phyloP scores from a whole-genome alignment of 2,329 filamentous ascomycete genomes.

The Xylaria sp. region DNA sequence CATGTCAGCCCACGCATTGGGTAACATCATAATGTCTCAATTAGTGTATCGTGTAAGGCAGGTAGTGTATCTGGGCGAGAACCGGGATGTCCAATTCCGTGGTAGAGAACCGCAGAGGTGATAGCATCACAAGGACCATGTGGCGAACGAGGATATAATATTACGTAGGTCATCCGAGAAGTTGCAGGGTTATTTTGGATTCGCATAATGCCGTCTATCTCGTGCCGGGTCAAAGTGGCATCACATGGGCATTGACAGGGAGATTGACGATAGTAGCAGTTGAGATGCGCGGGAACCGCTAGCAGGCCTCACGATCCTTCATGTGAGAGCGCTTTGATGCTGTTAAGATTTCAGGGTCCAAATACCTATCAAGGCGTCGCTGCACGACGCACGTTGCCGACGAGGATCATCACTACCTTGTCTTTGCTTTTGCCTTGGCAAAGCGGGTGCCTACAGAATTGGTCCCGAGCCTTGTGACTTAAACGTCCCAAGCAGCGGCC shows the following conservation, averaged over 20 bases:
- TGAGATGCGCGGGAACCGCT: constrained; percentile 11
- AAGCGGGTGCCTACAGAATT: constrained; percentile 6
- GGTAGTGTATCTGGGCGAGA: background rate
- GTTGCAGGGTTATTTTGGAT: background rate
- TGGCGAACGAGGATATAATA: background rate
- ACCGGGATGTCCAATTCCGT: background rate
- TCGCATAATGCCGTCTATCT: background rate
- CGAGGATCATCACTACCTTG: constrained; percentile 11
- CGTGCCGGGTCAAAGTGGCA: background rate
- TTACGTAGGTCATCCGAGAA: background rate
- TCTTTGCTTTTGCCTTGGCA: constrained; percentile 21
- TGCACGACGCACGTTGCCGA: constrained; percentile 19
- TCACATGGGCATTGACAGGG: background rate
- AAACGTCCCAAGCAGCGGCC: constrained; percentile 15
- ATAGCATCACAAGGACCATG: constrained; percentile 3
- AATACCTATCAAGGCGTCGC: too few relatives aligned
- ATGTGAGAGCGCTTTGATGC: constrained; percentile 4
- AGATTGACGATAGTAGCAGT: background rate
- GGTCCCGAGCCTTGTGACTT: constrained; percentile 12
- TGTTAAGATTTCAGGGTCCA: constrained; percentile 28
- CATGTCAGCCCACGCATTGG: background rate
- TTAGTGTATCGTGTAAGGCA: background rate
- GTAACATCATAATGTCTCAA: too few relatives aligned
- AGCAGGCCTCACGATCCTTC: constrained; percentile 14
- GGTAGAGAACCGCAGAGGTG: background rate